Base-by-base conservation (phyloP, 768 basidiomycete species). In the Lactarius tabidus region DNA sequence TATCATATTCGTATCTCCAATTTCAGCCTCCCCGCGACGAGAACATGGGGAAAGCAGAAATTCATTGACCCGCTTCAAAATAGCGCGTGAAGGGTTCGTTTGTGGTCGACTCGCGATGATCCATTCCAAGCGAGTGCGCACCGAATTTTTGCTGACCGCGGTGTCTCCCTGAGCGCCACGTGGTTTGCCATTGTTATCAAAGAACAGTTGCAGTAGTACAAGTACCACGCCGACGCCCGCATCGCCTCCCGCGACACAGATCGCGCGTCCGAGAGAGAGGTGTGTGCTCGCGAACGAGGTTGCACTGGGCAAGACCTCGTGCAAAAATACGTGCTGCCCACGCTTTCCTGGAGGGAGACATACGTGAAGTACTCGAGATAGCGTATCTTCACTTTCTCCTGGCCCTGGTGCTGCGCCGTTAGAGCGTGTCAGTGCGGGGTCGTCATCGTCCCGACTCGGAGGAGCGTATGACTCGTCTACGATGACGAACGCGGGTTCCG, bases 41-140 rank as follows among this genome's bases (percentile, higher is more conserved):
- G 36, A 28, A 38, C 20, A 33, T 2, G 51, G 20, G 10, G 85
- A 82, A 69, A 94, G 80, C 6, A 92, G 74, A 68, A 82, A 90
- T 68, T 89, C 86, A 71, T 94, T 93, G 53, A 91, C 83, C 17
- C 87, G 77, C 74, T 91, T 91, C 65, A 98, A 79, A 10, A 90
- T 92, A 18, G 85, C 81, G 48, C 94, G 83, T 12, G 91, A 87
- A 0, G 96, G 95, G 72, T 97, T 98, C 4, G 87, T 89, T 60
- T 79, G 78, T 6, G 91, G 89, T 59, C 82, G 77, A 68, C 85
- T 87, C 23, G 88, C 79, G 64, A 95, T 89, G 56, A 98, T 85
- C 91, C 91, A 93, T 72, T 98, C 88, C 39, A 98, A 79, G 20
- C 93, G 82, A 15, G 79, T 87, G 14, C 85, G 84, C 67, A 98